Evolutionary conservation across 2,329 filamentous ascomycete species (phyloP), one percentile per base, ranked within the genome.

Genomic region (Talaromyces verruculosus): DNA sequence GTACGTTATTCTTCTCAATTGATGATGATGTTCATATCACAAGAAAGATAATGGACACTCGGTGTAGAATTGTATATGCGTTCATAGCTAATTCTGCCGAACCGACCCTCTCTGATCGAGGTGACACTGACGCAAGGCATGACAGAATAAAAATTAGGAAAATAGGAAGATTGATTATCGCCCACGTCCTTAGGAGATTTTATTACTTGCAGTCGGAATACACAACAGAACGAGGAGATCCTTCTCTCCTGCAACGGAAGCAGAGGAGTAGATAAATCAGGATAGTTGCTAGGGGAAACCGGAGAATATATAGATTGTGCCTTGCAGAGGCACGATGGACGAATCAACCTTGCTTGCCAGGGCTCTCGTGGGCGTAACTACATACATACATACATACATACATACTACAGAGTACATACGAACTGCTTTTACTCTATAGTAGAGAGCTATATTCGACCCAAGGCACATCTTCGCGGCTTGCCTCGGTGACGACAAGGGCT

Each of bases 261-360:
- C 17, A 1, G 25, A 53, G 22, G 25, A 28, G 30, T 37, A 60
- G 57, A 59, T 43, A 11, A 25, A 59, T 22, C 19, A 65, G 65
- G 61, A 62, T 66, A 64, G 65, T 64, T 63, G 64, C 64, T 58
- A 58, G 43, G 64, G 64, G 64, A 66, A 33, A 66, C 64, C 64
- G 64, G 64, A 63, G 64, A 63, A 62, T 62, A 55, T 57, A 61
- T 62, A 45, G 47, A 49, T 45, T 53, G 51, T 57, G 49, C 64
- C 64, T 66, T 66, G 64, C 64, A 66, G 64, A 57, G 25, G 58
- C 57, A 61, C 47, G 64, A 61, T 55, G 47, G 63, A 61, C 19
- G 13, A n/a, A 25, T 6, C 19, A 51, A 33, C 63, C 57, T 59
- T 65, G 63, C 53, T 58, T 60, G 41, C 41, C 35, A 37, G 39